Evolutionary conservation across 1,139 yeast genomes (phyloP).

Genomic region (Yarrowia galli): DNA sequence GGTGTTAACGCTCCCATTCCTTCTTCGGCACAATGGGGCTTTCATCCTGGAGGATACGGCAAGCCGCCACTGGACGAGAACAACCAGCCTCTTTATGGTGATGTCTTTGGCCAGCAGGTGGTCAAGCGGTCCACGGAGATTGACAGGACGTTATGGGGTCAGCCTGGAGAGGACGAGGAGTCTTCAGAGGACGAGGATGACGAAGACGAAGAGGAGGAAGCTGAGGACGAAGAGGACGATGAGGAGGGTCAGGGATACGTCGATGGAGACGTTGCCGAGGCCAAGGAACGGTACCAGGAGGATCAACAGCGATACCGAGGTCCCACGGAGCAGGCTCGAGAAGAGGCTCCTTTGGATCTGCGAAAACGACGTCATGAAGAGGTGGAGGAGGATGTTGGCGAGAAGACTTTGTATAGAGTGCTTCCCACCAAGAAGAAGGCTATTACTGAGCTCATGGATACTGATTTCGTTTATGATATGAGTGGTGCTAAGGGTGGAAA

Average conservation of each 20-base stretch:
- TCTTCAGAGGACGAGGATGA: slow-evolving; percentile 47
- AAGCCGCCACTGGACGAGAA: slow-evolving; percentile 51
- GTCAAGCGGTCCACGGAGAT: slow-evolving; percentile 42
- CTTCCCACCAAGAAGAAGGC: slow-evolving; percentile 37
- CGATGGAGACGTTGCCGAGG: slow-evolving; percentile 46
- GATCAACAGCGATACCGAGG: slow-evolving; percentile 1
- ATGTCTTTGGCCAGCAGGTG: slow-evolving; percentile 46
- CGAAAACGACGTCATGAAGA: slow-evolving; percentile 43
- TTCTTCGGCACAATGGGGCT: slow-evolving; percentile 52
- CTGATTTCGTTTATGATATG: slow-evolving; percentile 47
- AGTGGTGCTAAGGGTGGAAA: slow-evolving; percentile 8
- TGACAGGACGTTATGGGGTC: slow-evolving; percentile 31
- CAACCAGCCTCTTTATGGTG: slow-evolving; percentile 52
- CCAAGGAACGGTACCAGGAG: slow-evolving; percentile 41
- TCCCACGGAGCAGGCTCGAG: slow-evolving; percentile 11
- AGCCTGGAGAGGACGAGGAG: slow-evolving; percentile 24
- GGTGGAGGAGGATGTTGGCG: slow-evolving; percentile 38
- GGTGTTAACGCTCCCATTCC: slow-evolving; percentile 57
- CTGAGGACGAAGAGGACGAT: slow-evolving; percentile 46
- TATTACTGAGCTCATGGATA: slow-evolving; percentile 47
- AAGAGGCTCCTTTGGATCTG: slow-evolving; percentile 41
- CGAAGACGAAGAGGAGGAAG: slow-evolving; percentile 49
- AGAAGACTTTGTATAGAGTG: slow-evolving; percentile 34
- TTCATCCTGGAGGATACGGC: slow-evolving; percentile 56
- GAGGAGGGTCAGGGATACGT: slow-evolving; percentile 46